Evolutionary conservation across 768 basidiomycete genomes (phyloP).

Genomic region (Tulasnella sp.): DNA sequence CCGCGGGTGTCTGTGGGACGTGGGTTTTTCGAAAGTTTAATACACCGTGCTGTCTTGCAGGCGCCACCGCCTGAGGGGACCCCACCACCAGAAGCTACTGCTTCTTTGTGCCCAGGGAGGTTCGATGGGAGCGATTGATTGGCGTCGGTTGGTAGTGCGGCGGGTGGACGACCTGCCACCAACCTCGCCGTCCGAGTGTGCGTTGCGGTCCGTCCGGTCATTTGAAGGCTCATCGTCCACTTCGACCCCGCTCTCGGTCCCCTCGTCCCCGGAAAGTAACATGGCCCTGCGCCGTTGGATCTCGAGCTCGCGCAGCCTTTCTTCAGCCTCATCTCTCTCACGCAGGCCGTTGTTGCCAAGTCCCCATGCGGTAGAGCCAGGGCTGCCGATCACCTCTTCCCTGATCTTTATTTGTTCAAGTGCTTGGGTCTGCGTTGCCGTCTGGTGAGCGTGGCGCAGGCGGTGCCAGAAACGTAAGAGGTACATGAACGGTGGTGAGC

Average conservation of each 20-base stretch:
- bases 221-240: background rate
- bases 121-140: background rate
- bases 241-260: conserved; percentile 9
- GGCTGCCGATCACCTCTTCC: conserved; percentile 18
- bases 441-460: conserved; percentile 55
- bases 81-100: conserved; percentile 63
- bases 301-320: conserved; percentile 24
- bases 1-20: too few species aligned
- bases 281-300: conserved; percentile 15
- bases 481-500: conserved; percentile 20
- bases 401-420: conserved; percentile 34
- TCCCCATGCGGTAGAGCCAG: conserved; percentile 47
- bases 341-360: conserved; percentile 55
- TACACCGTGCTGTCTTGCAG: conserved; percentile 68
- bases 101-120: conserved; percentile 8
- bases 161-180: background rate
- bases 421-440: conserved; percentile 59
- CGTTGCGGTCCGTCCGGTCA: background rate
- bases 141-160: background rate
- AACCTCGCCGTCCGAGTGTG: background rate
- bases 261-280: conserved; percentile 18
- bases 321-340: conserved; percentile 29
- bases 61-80: conserved; percentile 60
- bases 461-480: conserved; percentile 45
- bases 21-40: too few species aligned